Evolutionary conservation across 495 filamentous ascomycete genomes (phyloP).

Genomic region (Glutinoglossum americanum): DNA sequence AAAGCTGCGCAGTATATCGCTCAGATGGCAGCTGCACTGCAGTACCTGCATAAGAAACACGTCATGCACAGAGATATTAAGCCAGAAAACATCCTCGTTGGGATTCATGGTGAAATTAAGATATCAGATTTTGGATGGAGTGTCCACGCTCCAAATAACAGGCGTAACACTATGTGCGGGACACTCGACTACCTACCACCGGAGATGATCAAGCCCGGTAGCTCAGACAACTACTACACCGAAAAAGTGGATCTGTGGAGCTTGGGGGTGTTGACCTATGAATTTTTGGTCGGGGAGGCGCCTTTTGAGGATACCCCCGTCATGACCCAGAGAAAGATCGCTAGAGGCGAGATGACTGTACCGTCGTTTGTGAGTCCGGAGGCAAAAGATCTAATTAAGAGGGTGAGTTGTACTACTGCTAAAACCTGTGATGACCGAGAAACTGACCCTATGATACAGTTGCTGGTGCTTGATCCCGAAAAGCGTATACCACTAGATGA

Average conservation of each 20-base stretch:
- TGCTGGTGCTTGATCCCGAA: constrained; percentile 84
- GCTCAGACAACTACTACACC: constrained; percentile 64
- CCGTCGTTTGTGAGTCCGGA: constrained; percentile 79
- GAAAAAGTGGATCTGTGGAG: constrained; percentile 97
- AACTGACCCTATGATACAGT: constrained; percentile 22
- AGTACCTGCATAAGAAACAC: constrained; percentile 90
- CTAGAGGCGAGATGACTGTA: constrained; percentile 75
- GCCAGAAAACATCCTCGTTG: constrained; percentile 93
- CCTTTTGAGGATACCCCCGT: constrained; percentile 90
- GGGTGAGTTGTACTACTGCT: constrained; percentile 27
- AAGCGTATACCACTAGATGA: constrained; percentile 81
- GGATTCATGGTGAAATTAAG: constrained; percentile 96
- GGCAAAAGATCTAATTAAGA: constrained; percentile 80
- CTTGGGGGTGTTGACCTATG: constrained; percentile 84
- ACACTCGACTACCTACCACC: constrained; percentile 94
- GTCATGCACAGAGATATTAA: constrained; percentile 99
- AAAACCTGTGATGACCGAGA: background rate
- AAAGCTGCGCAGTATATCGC: constrained; percentile 92
- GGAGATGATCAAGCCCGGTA: constrained; percentile 78
- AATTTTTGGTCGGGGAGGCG: constrained; percentile 88
- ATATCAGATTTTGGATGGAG: constrained; percentile 98
- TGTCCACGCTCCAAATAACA: constrained; percentile 89
- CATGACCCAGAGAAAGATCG: constrained; percentile 86
- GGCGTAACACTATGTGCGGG: constrained; percentile 87
- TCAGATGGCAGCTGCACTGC: constrained; percentile 90